These are phyloP conservation scores for Hawksworthiomyces lignivorus DNA, from an alignment of 2,329 filamentous ascomycete genomes.

Conservation along the genomic window DNA sequence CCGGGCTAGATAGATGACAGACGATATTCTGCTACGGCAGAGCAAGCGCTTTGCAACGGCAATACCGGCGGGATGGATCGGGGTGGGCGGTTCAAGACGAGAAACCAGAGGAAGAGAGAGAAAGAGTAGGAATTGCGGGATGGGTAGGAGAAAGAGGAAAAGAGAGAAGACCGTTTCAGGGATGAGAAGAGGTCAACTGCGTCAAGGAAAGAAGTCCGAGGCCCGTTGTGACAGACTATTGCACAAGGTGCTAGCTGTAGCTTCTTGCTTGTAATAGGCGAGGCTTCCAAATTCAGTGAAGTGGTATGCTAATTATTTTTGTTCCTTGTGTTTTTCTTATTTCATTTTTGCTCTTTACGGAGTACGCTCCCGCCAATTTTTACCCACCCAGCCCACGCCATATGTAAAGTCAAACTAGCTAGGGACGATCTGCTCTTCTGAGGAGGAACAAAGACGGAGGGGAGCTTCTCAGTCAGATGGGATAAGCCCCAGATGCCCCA, in stretches of 20 bases:
- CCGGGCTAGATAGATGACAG: neutral
- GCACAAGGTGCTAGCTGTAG: too few relatives aligned
- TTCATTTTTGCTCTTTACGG: neutral
- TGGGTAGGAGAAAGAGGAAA: neutral
- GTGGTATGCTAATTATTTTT: conserved; percentile 4
- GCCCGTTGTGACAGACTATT: too few relatives aligned
- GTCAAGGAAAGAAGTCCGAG: conserved; percentile 1
- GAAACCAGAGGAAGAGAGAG: neutral
- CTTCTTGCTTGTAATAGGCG: conserved; percentile 1
- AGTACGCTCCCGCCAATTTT: neutral
- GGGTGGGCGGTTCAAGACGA: conserved; percentile 5
- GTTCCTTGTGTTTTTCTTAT: neutral
- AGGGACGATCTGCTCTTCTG: too few relatives aligned
- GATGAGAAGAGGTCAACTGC: neutral
- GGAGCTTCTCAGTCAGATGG: conserved; percentile 1
- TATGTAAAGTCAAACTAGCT: too few relatives aligned
- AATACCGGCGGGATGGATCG: conserved; percentile 9
- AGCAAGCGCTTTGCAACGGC: conserved; percentile 7
- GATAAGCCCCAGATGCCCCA: conserved; percentile 1
- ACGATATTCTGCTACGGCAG: neutral
- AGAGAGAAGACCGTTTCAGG: neutral
- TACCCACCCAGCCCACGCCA: too few relatives aligned
- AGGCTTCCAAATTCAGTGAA: conserved; percentile 2
- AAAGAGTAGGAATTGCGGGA: neutral
- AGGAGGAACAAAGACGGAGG: too few relatives aligned